These are phyloP conservation scores for Chlamydomonas reinhardtii DNA, from an alignment of 163 green algal genomes.

Conservation along the genomic window DNA sequence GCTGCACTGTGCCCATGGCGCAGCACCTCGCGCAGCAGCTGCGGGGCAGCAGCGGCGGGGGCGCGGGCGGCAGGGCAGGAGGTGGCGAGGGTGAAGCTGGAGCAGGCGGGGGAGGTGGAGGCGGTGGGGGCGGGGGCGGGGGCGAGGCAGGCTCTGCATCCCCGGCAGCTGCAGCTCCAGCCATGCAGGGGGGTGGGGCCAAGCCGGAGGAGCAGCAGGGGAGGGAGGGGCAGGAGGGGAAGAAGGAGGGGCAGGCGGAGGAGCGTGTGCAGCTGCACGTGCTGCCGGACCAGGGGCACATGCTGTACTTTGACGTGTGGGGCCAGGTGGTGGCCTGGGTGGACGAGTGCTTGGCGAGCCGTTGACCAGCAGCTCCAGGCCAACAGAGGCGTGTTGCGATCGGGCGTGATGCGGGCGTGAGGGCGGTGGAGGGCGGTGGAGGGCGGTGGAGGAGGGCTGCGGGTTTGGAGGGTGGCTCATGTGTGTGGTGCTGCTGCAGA, in stretches of 20 bases:
- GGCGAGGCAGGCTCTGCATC: neutral
- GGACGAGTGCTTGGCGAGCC: neutral
- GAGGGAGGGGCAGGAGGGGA: neutral
- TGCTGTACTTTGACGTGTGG: conserved; percentile 43
- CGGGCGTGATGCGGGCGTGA: too few relatives aligned
- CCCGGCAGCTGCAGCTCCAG: neutral
- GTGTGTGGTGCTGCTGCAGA: too few relatives aligned
- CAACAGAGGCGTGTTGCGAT: too few relatives aligned
- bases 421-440: too few relatives aligned
- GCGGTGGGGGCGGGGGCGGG: neutral
- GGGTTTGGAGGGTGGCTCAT: too few relatives aligned
- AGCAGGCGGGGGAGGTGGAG: too few relatives aligned
- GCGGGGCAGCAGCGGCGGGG: neutral
- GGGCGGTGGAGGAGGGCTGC: too few relatives aligned
- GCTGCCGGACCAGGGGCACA: conserved; percentile 15
- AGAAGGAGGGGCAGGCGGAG: neutral
- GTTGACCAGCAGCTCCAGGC: too few relatives aligned
- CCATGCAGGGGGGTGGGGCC: neutral
- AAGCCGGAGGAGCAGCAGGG: neutral
- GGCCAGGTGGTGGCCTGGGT: conserved; percentile 31
- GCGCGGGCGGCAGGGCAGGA: neutral
- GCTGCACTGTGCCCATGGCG: conserved; percentile 28
- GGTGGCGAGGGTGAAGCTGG: neutral
- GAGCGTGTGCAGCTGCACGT: neutral
- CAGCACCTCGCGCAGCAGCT: neutral